These are phyloP conservation scores for Lagenidium sp. DNA, from an alignment of 352 stramenopile genomes.

Conservation along the genomic window DNA sequence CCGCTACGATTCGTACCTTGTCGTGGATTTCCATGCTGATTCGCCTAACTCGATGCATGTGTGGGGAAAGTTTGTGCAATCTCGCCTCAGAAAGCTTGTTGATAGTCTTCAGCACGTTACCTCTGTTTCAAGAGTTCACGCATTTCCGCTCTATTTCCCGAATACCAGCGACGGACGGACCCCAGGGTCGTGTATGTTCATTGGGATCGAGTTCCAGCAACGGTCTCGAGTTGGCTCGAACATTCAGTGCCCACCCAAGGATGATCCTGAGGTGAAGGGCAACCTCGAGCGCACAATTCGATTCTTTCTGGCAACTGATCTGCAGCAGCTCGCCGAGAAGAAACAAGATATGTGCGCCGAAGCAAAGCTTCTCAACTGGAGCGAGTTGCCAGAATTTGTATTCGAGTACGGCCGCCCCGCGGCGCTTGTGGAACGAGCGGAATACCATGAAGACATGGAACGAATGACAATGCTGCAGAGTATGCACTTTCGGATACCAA, in stretches of 20 bases:
- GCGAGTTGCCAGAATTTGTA: slow-evolving; percentile 60
- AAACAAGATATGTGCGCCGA: slow-evolving; percentile 56
- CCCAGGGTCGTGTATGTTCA: slow-evolving; percentile 71
- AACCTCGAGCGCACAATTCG: slow-evolving; percentile 72
- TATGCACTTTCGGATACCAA: slow-evolving; percentile 4
- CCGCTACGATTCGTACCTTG: slow-evolving; percentile 70
- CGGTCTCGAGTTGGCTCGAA: slow-evolving; percentile 27
- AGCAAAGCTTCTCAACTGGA: slow-evolving; percentile 43
- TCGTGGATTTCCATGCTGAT: slow-evolving; percentile 55
- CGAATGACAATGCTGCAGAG: slow-evolving; percentile 28
- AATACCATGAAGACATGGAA: slow-evolving; percentile 59
- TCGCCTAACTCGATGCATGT: slow-evolving; percentile 61
- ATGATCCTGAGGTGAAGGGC: slow-evolving; percentile 62
- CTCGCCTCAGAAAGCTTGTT: slow-evolving; percentile 68
- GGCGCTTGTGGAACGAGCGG: slow-evolving; percentile 36
- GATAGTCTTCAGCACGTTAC: slow-evolving; percentile 63
- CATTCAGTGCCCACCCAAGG: slow-evolving; percentile 11
- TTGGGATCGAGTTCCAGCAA: slow-evolving; percentile 69
- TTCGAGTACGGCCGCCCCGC: slow-evolving; percentile 38
- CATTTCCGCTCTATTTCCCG: slow-evolving; percentile 58
- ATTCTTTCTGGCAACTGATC: slow-evolving; percentile 75
- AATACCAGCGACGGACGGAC: slow-evolving; percentile 25
- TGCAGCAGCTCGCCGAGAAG: slow-evolving; percentile 75
- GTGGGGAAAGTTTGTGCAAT: slow-evolving; percentile 79
- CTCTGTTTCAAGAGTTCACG: slow-evolving; percentile 47